Percentiles rank a stretch among this genome's conserved stretches.
phyloP scores from a whole-genome alignment of 2,329 filamentous ascomycete species.

The Lasiodiplodia gonubiensis region DNA sequence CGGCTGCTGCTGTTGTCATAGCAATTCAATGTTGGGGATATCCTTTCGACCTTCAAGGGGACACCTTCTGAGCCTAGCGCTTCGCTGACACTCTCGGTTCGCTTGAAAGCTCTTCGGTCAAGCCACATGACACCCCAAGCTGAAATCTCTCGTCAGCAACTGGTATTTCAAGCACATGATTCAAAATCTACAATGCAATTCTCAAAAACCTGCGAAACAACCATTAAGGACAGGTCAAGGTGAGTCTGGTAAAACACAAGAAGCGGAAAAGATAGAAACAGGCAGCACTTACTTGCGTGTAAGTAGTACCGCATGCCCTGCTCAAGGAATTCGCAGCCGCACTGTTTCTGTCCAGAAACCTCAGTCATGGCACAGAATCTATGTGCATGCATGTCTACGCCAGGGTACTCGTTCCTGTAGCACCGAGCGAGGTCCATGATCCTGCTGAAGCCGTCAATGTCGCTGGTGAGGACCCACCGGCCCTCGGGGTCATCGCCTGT shows the following conservation, averaged over 20 bases:
- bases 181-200: not conserved
- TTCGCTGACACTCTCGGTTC: constrained; percentile 28
- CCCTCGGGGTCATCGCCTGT: constrained; percentile 61
- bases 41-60: constrained; percentile 3
- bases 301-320: not conserved
- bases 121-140: constrained; percentile 46
- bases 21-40: not conserved
- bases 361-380: constrained; percentile 16
- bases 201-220: not conserved
- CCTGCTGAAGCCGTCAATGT: constrained; percentile 58
- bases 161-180: not conserved
- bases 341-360: not conserved
- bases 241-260: too few relatives aligned
- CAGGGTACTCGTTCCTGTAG: not conserved
- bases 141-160: not conserved
- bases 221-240: not conserved
- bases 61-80: constrained; percentile 5
- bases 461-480: constrained; percentile 62
- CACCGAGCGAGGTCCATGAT: constrained; percentile 53
- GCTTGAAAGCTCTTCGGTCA: constrained; percentile 43
- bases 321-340: constrained; percentile 14
- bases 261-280: not conserved
- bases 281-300: constrained; percentile 24
- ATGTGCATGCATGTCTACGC: constrained; percentile 5
- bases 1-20: constrained; percentile 18